phyloP scores from a whole-genome alignment of 2,329 filamentous ascomycete species.

The Beauveria varroae region DNA sequence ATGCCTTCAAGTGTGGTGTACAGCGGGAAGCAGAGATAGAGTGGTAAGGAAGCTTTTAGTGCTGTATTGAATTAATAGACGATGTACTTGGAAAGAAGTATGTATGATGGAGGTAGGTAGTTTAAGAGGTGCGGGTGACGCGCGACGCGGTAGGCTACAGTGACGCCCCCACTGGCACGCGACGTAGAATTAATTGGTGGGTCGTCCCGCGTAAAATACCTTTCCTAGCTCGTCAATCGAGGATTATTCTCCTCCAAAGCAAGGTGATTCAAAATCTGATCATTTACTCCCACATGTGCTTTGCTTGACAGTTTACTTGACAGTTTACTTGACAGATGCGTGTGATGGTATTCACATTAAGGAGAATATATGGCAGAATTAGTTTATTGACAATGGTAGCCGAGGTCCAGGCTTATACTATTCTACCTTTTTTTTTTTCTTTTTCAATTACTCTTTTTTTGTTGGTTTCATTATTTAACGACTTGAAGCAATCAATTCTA shows the following conservation, averaged over 20 bases:
- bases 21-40: neutral
- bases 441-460: neutral
- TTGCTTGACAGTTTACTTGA: neutral
- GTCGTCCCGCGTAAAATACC: neutral
- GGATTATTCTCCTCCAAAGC: neutral
- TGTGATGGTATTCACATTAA: neutral
- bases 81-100: neutral
- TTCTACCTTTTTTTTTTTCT: neutral
- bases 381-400: conserved; percentile 7
- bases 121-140: neutral
- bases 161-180: conserved; percentile 4
- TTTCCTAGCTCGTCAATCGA: neutral
- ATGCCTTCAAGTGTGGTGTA: neutral
- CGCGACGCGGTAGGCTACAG: conserved; percentile 8
- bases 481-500: neutral
- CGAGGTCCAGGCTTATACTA: neutral
- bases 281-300: neutral
- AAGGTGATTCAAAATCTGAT: neutral
- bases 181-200: neutral
- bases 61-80: neutral
- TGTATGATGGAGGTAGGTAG: neutral
- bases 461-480: neutral
- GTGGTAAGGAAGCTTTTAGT: neutral
- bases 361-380: neutral
- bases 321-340: neutral